Evolutionary conservation across 2,329 filamentous ascomycete species (phyloP).

Genomic region (Sarocladium oryzae): DNA sequence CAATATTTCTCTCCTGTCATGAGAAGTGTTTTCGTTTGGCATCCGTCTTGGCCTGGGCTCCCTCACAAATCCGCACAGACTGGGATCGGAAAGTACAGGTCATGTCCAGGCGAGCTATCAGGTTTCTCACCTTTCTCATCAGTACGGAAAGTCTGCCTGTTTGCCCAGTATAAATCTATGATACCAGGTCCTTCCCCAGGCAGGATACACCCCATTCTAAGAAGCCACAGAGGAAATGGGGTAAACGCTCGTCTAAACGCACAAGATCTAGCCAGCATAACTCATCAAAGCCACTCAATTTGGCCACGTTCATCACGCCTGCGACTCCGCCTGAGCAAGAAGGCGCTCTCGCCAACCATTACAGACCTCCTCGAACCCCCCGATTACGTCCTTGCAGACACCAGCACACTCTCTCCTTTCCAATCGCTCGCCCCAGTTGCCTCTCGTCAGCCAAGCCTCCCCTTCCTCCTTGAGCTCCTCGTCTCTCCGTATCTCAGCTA

Average conservation of each 20-base stretch:
- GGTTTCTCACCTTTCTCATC: no score
- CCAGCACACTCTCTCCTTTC: constrained; percentile 72
- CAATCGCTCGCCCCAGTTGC: constrained; percentile 76
- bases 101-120: no score
- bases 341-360: constrained; percentile 75
- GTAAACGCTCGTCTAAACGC: constrained; percentile 1
- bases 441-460: constrained; percentile 70
- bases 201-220: not conserved
- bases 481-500: constrained; percentile 78
- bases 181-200: not conserved
- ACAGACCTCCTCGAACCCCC: constrained; percentile 88
- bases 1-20: no score
- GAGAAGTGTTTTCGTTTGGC: no score
- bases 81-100: no score
- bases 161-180: no score
- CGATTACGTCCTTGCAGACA: constrained; percentile 81
- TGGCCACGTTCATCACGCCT: constrained; percentile 22
- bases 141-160: no score
- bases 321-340: constrained; percentile 55
- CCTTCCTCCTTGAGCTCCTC: constrained; percentile 78
- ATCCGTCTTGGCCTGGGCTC: no score
- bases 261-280: not conserved
- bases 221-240: not conserved
- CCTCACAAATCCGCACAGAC: no score
- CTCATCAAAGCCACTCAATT: not conserved